Evolutionary conservation across 768 basidiomycete species (phyloP), one percentile per base, ranked within the genome.

Genomic region (Naganishia randhawae): DNA sequence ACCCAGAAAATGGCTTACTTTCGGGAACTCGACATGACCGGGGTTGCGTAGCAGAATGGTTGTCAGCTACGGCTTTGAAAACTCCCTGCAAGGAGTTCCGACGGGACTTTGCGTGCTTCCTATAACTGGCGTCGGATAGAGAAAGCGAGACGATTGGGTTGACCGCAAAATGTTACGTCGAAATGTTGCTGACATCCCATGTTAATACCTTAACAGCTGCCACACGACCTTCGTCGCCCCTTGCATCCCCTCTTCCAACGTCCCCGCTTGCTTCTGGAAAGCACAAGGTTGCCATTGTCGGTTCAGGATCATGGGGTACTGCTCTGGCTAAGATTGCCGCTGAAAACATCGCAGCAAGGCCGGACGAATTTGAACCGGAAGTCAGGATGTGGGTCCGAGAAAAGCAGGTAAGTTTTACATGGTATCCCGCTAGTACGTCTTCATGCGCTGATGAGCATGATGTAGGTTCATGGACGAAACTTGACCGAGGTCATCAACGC

Each of bases 361-460:
- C 78, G 2, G 76, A 79, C 50, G 75, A 79, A 42, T 83, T 82
- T 69, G 82, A 82, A 64, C 61, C 72, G 35, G 75, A 80, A 52
- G 82, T 83, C 37, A 74, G 73, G 65, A 83, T 83, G 81, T 83
- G 83, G 83, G 81, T 82, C 33, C 74, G 76, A 57, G 80, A 83
- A 73, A 82, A 83, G 75, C 73, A 80, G 67, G 81, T 81, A 53
- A 71, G 78, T 73, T 1, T 19, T 9, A 1, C 48, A 19, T 37
- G 16, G 10, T 19, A 22, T 57, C 6, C 17, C 11, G 8, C 19
- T 25, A 25, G 29, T 7, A 27, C 22, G 17, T 14, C 35, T 4
- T 42, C 6, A 22, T 19, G 11, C 2, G 41, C 50, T 37, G 48
- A 39, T n/a, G n/a, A 14, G n/a, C 25, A 55, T 50, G 54, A 39